These are phyloP conservation scores for Solanum pennellii DNA, from an alignment of 257 asterid genomes.

Conservation along the genomic window DNA sequence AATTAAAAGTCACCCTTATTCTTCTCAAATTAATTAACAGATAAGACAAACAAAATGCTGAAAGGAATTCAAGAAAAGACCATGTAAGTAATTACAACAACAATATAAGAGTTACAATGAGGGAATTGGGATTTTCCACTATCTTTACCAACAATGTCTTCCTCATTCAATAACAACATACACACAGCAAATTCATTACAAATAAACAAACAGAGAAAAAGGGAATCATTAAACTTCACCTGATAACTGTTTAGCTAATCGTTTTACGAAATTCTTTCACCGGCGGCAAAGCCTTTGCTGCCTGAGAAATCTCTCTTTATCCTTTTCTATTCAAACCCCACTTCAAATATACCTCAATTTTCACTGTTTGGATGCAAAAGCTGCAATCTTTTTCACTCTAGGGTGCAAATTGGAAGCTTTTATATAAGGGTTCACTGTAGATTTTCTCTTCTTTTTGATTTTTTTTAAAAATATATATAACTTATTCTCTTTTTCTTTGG, in stretches of 20 bases:
- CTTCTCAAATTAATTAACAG: background rate
- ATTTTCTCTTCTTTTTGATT: background rate
- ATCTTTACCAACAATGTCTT: background rate
- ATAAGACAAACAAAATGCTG: background rate
- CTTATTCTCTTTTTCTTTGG: background rate
- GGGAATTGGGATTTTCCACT: background rate
- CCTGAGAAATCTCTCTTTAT: background rate
- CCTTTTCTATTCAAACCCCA: background rate
- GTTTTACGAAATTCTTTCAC: background rate
- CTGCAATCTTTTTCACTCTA: background rate
- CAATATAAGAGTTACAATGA: background rate
- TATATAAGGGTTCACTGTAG: background rate
- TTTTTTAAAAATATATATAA: background rate
- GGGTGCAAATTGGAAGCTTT: background rate
- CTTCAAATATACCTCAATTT: background rate
- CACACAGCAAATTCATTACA: background rate
- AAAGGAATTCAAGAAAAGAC: background rate
- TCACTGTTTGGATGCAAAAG: background rate
- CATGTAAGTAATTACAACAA: background rate
- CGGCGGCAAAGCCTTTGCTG: background rate
- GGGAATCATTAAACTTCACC: background rate
- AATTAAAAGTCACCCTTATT: background rate
- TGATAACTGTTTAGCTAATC: background rate
- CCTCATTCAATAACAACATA: background rate
- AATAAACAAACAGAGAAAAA: background rate